A percentile compares a stretch with the other conserved stretches of the same genome.
These are phyloP conservation scores for Penicillium psychrosexuale DNA, from an alignment of 2,329 filamentous ascomycete genomes.

Conservation along the genomic window DNA sequence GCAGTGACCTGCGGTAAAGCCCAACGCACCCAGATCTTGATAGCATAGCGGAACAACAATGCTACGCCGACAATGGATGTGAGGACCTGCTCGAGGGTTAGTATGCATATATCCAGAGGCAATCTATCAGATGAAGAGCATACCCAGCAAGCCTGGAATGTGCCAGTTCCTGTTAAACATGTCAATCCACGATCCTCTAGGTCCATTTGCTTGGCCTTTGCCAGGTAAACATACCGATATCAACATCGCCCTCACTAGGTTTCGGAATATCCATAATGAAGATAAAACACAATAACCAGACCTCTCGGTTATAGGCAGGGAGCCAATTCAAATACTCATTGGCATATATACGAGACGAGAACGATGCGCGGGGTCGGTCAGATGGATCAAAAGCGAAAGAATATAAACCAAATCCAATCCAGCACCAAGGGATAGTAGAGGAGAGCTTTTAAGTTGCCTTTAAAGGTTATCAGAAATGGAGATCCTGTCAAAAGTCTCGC, in stretches of 20 bases:
- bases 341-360: not conserved
- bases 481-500: constrained; percentile 3
- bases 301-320: not conserved
- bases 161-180: constrained; percentile 12
- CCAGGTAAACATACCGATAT: constrained; percentile 18
- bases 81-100: constrained; percentile 15
- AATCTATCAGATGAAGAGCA: not conserved
- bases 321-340: constrained; percentile 12
- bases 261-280: constrained; percentile 19
- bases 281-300: constrained; percentile 1
- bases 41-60: constrained; percentile 23
- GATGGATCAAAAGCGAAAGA: not conserved
- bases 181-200: not conserved
- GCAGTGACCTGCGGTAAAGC: constrained; percentile 31
- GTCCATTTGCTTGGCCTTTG: not conserved
- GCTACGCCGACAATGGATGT: constrained; percentile 21
- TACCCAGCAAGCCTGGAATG: constrained; percentile 24
- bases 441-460: not conserved
- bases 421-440: not conserved
- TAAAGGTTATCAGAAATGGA: not conserved
- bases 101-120: not conserved
- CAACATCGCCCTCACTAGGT: constrained; percentile 20
- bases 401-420: not conserved
- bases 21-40: constrained; percentile 34
- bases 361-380: not conserved